phyloP scores from a whole-genome alignment of 73 alveolate genomes.

The Tetrahymena borealis region DNA sequence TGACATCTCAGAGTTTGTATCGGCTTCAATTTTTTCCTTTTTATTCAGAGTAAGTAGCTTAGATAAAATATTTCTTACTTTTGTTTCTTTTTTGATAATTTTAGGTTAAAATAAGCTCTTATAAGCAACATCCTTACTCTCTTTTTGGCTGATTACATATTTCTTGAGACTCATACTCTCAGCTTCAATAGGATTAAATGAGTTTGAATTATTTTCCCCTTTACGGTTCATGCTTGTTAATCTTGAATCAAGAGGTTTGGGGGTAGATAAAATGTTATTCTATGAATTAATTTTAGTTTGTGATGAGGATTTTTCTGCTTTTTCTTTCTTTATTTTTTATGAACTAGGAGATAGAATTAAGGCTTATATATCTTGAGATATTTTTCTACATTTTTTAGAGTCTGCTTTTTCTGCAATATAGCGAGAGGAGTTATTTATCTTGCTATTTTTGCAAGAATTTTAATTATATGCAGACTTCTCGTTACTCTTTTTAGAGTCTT shows the following conservation, averaged over 20 bases:
- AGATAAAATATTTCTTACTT: background rate
- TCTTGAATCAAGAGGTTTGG: background rate
- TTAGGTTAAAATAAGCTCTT: background rate
- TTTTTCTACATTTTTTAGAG: no score
- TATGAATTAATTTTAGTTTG: no score
- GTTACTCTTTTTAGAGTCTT: background rate
- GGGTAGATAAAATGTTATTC: background rate
- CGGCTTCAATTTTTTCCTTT: background rate
- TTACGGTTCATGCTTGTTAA: background rate
- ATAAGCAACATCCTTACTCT: background rate
- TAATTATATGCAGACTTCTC: background rate
- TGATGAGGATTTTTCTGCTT: no score
- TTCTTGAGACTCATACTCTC: background rate
- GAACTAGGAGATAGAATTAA: no score
- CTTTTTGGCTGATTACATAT: background rate
- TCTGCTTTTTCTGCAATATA: no score
- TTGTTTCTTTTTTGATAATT: background rate
- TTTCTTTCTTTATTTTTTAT: no score
- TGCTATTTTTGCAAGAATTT: background rate
- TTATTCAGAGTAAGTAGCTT: background rate
- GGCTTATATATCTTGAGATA: no score
- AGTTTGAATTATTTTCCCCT: background rate
- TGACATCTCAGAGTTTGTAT: background rate
- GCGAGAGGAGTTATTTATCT: no score
- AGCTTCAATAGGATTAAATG: background rate